Percentiles rank a stretch among this genome's conserved stretches.
These are phyloP conservation scores for Nakaseomyces delphensis DNA, from an alignment of 1,139 yeast species.

Conservation along the genomic window DNA sequence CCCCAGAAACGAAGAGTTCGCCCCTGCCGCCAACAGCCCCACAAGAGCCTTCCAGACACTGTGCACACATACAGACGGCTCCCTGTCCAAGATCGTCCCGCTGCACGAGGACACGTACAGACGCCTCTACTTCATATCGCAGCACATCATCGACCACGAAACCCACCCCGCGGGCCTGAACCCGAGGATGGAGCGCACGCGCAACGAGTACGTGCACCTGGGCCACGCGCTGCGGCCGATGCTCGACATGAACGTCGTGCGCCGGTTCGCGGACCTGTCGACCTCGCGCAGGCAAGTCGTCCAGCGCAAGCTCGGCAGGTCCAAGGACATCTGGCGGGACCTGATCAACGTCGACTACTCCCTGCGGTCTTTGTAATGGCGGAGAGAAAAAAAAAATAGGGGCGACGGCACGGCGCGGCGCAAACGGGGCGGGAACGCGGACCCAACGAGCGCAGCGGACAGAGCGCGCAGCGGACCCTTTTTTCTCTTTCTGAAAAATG, in stretches of 20 bases:
- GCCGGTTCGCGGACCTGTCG: constrained; percentile 45
- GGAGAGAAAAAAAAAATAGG: no score
- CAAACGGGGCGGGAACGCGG: no score
- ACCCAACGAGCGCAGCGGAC: no score
- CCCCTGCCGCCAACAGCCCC: constrained; percentile 10
- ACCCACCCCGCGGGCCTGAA: constrained; percentile 71
- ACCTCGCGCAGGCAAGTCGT: constrained; percentile 48
- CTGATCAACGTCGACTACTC: constrained; percentile 44
- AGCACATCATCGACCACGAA: constrained; percentile 61
- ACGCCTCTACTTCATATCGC: constrained; percentile 76
- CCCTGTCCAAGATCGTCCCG: constrained; percentile 67
- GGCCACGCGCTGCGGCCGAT: constrained; percentile 41
- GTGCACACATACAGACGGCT: constrained; percentile 75
- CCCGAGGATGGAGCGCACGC: constrained; percentile 61
- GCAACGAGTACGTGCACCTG: constrained; percentile 33
- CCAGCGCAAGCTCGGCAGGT: constrained; percentile 49
- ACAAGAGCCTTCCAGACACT: constrained; percentile 40
- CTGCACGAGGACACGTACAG: constrained; percentile 67
- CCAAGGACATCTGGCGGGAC: constrained; percentile 60
- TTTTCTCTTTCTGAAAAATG: no score
- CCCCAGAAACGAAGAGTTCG: constrained; percentile 37
- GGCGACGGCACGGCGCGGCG: no score
- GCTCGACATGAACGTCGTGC: constrained; percentile 52
- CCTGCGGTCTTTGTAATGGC: constrained; percentile 22
- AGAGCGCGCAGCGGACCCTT: no score